Evolutionary conservation across 352 stramenopile genomes (phyloP).

Genomic region (Phytophthora cactorum): DNA sequence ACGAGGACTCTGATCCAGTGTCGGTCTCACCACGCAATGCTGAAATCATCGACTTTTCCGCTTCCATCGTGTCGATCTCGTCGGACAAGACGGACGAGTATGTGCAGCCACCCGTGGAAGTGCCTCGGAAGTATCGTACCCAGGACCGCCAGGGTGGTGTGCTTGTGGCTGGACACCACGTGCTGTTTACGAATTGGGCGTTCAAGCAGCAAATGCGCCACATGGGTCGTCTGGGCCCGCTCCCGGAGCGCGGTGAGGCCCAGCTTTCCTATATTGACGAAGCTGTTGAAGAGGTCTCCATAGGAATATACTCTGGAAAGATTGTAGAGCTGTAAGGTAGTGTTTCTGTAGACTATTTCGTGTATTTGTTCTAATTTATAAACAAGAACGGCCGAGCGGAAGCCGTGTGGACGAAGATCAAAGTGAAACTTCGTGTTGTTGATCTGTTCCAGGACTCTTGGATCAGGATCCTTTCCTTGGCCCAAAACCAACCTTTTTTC

Average conservation of each 20-base stretch:
- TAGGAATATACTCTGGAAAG: conserved; percentile 26
- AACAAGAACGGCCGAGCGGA: conserved; percentile 13
- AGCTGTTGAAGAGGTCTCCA: not conserved
- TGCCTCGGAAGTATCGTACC: conserved; percentile 34
- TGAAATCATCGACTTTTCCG: conserved; percentile 27
- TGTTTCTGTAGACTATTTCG: not conserved
- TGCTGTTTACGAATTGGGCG: conserved; percentile 42
- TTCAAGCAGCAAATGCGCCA: conserved; percentile 38
- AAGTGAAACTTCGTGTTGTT: not conserved
- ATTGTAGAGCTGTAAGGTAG: conserved; percentile 38
- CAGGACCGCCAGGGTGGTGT: conserved; percentile 41
- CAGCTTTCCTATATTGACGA: not conserved
- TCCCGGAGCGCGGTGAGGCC: conserved; percentile 27
- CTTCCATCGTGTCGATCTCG: conserved; percentile 25
- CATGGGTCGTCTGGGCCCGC: conserved; percentile 18
- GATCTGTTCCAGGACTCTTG: not conserved
- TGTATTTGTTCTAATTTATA: conserved; percentile 29
- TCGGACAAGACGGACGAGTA: conserved; percentile 13
- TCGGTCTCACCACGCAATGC: conserved; percentile 20
- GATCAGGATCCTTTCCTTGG: too few species aligned
- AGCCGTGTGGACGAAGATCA: conserved; percentile 3
- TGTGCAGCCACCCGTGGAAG: conserved; percentile 39
- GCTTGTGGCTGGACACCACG: conserved; percentile 35
- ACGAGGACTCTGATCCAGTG: conserved; percentile 12
- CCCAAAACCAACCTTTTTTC: too few species aligned